phyloP scores from a whole-genome alignment of 1,139 yeast species.

The Kurtzmaniella quercitrusa region DNA sequence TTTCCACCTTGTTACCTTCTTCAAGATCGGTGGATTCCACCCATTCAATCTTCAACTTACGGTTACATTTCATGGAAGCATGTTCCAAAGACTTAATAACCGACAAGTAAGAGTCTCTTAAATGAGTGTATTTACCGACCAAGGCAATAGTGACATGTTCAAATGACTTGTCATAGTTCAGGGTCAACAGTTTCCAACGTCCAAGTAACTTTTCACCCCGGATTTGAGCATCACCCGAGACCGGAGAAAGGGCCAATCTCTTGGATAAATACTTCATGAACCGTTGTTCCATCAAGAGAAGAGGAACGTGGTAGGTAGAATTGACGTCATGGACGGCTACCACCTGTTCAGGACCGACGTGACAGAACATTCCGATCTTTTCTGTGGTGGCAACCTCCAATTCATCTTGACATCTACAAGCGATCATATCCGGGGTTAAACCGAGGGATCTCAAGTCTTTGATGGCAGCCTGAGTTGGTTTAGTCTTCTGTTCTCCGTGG shows the following conservation, averaged over 20 bases:
- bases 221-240: constrained; percentile 45
- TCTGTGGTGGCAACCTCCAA: constrained; percentile 82
- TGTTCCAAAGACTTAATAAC: constrained; percentile 96
- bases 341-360: constrained; percentile 96
- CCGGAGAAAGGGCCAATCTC: constrained; percentile 60
- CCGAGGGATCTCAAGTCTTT: constrained; percentile 95
- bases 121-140: constrained; percentile 94
- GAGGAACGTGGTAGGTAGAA: constrained; percentile 96
- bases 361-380: constrained; percentile 98
- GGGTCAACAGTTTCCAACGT: constrained; percentile 79
- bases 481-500: constrained; percentile 97
- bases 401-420: constrained; percentile 89
- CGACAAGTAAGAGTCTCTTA: constrained; percentile 91
- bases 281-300: constrained; percentile 81
- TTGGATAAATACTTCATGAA: constrained; percentile 70
- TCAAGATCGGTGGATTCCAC: constrained; percentile 92
- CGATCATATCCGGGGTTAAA: constrained; percentile 92
- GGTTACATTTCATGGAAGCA: constrained; percentile 83
- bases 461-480: constrained; percentile 99
- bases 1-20: constrained; percentile 55
- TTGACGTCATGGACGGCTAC: constrained; percentile 95
- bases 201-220: constrained; percentile 68
- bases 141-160: constrained; percentile 91
- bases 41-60: constrained; percentile 87
- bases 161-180: constrained; percentile 72